Conservation (phyloP, 495 filamentous ascomycete genomes). For the Aspergillus homomorphus region DNA sequence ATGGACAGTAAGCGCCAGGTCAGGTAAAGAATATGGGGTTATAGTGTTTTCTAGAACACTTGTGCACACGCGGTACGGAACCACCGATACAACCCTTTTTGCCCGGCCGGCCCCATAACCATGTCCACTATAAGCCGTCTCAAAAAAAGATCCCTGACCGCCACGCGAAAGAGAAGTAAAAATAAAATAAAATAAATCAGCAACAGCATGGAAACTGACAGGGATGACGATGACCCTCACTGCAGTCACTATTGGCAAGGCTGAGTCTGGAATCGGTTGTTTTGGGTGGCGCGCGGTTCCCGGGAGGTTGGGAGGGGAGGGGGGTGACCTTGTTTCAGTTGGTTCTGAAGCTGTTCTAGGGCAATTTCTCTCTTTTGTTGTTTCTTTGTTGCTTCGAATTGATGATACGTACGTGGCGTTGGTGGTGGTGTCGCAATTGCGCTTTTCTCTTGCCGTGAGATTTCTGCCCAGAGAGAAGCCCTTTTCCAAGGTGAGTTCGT, state of each 20-base stretch:
- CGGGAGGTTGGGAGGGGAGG: neutral
- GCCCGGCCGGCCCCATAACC: neutral
- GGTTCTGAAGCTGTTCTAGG: neutral
- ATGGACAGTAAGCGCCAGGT: too few species aligned
- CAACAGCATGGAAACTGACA: neutral
- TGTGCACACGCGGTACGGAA: too few species aligned
- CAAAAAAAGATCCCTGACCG: conserved; percentile 29
- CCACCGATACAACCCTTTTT: too few species aligned
- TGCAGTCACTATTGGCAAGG: conserved; percentile 2
- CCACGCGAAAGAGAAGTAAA: conserved; percentile 24
- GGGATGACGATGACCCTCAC: conserved; percentile 10
- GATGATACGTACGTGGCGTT: neutral
- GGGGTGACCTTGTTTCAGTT: neutral
- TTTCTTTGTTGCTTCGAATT: neutral
- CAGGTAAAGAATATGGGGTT: too few species aligned
- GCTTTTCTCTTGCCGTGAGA: too few species aligned
- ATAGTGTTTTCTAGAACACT: neutral
- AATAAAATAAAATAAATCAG: neutral
- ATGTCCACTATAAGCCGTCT: neutral
- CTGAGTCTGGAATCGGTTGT: conserved; percentile 5
- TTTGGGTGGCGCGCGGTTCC: neutral
- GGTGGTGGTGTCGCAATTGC: neutral
- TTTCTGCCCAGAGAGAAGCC: too few species aligned
- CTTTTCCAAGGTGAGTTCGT: too few species aligned
- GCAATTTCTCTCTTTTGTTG: neutral